Percentiles rank a stretch among this genome's conserved stretches.
phyloP scores from a whole-genome alignment of 1,284 basidiomycete genomes.

The Lentinus polychrous region DNA sequence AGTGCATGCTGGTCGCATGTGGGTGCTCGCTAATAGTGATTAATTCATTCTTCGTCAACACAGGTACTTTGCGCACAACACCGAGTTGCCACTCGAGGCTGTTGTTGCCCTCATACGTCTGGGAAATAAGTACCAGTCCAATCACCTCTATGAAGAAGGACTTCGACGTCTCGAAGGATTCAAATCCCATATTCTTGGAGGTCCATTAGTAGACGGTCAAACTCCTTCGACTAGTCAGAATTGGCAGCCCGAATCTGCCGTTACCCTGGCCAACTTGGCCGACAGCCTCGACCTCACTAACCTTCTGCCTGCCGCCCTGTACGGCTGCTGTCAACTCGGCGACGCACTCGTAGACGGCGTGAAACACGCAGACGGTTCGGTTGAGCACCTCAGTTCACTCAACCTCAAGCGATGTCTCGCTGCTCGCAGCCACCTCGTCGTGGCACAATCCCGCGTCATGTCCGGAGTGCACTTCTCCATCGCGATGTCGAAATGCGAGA shows the following conservation, averaged over 20 bases:
- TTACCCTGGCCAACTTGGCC: slow-evolving; percentile 2
- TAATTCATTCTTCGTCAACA: background rate
- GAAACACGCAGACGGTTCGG: background rate
- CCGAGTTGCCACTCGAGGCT: background rate
- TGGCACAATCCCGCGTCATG: background rate
- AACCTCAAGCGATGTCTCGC: slow-evolving; percentile 1
- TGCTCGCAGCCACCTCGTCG: background rate
- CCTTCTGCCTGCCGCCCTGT: slow-evolving; percentile 4
- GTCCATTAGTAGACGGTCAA: too few relatives aligned
- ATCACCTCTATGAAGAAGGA: background rate
- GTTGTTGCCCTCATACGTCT: slow-evolving; percentile 2
- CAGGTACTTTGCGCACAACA: slow-evolving; percentile 2
- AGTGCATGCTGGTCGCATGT: background rate
- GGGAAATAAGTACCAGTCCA: slow-evolving; percentile 5
- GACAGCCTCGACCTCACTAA: background rate
- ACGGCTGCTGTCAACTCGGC: slow-evolving; percentile 5
- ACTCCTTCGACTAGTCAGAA: background rate
- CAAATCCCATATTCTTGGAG: background rate
- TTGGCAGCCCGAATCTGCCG: background rate
- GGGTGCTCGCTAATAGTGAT: background rate
- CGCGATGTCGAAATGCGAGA: background rate
- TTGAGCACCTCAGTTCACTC: background rate
- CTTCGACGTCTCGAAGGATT: background rate
- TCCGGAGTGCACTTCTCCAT: background rate
- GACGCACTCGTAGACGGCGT: background rate